phyloP scores from a whole-genome alignment of 2,329 filamentous ascomycete genomes.

The Chaetomiaceae sp. region DNA sequence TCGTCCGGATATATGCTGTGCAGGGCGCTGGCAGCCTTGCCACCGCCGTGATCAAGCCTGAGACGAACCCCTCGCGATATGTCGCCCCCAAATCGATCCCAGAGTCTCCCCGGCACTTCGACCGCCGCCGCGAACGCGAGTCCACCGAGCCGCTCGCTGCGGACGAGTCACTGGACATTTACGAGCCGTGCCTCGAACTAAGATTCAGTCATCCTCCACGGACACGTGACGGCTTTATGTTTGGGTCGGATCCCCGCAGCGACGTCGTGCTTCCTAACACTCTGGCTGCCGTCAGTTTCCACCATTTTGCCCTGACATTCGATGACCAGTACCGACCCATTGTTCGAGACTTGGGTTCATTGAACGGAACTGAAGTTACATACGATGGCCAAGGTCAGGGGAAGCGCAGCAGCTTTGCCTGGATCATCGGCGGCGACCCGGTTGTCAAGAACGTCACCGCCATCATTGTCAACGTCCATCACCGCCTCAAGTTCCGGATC shows the following conservation, averaged over 20 bases:
- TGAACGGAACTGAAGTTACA: neutral
- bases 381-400: neutral
- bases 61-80: too few relatives aligned
- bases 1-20: neutral
- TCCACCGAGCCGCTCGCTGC: neutral
- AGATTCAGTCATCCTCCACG: neutral
- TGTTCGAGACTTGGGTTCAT: neutral
- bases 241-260: neutral
- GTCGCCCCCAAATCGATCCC: too few relatives aligned
- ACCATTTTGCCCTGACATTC: conserved; percentile 3
- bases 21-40: neutral
- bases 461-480: neutral
- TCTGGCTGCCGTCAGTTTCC: neutral
- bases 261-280: neutral
- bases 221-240: neutral
- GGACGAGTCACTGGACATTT: neutral
- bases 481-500: conserved; percentile 5
- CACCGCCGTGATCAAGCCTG: neutral
- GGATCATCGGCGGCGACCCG: neutral
- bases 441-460: neutral
- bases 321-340: conserved; percentile 5
- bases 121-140: neutral
- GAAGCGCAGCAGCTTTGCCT: neutral
- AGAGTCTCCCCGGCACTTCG: neutral
- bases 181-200: neutral